Conservation (phyloP, 2,329 filamentous ascomycete genomes). For the Cylindrodendrum hubeiense region DNA sequence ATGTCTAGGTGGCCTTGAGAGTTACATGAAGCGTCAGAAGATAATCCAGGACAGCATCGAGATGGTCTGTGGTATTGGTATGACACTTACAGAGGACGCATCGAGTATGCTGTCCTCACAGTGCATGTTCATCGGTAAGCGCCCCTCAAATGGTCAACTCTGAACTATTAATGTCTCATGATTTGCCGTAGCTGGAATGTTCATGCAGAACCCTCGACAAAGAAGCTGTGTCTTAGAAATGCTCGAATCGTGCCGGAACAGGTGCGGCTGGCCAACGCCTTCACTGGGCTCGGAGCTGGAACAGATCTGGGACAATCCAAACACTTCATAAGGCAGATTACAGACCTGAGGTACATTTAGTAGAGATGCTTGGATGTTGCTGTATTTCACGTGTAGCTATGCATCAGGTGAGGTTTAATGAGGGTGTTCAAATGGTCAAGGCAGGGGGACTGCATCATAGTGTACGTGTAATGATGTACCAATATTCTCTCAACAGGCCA, state of each 20-base stretch:
- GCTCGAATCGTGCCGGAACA: conserved; percentile 35
- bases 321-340: conserved; percentile 10
- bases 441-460: no score
- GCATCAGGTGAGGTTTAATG: no score
- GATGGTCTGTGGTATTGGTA: conserved; percentile 62
- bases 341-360: conserved; percentile 1
- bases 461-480: no score
- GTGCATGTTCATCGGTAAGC: conserved; percentile 50
- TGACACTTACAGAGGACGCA: conserved; percentile 55
- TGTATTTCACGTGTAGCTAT: no score
- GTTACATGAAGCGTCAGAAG: conserved; percentile 53
- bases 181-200: conserved; percentile 24
- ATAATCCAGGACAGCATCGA: conserved; percentile 38
- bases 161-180: neutral
- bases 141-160: neutral
- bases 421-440: no score
- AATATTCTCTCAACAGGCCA: no score
- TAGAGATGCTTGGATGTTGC: neutral
- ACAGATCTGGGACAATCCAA: conserved; percentile 34
- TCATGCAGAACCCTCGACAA: conserved; percentile 33
- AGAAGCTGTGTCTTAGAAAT: conserved; percentile 33
- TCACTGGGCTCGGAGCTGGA: conserved; percentile 35
- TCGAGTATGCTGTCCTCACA: conserved; percentile 58
- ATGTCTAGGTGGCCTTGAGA: conserved; percentile 50
- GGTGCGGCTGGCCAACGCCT: conserved; percentile 40